phyloP scores from a whole-genome alignment of 139 green algal genomes.

The Zygnema cylindricum region DNA sequence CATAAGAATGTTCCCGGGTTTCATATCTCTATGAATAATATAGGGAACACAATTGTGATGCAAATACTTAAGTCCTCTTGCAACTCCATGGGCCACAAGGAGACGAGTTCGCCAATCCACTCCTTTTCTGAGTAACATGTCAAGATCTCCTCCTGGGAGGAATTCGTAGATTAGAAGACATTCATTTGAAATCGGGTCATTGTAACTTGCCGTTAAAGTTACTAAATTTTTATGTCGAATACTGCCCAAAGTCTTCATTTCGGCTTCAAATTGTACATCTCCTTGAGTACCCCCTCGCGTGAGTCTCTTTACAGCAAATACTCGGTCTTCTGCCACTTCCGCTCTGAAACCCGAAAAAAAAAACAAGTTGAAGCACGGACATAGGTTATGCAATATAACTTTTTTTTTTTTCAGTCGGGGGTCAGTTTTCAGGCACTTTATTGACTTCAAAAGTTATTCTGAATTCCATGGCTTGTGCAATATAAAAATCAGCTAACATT shows the following conservation, averaged over 20 bases:
- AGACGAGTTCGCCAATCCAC: not conserved
- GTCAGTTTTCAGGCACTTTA: too few species aligned
- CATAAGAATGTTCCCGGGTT: conserved; percentile 44
- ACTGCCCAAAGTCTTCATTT: conserved; percentile 35
- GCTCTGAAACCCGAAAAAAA: conserved; percentile 16
- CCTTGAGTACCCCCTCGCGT: not conserved
- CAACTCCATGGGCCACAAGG: not conserved
- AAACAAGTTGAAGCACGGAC: too few species aligned
- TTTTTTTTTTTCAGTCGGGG: not conserved
- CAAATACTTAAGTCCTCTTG: conserved; percentile 37
- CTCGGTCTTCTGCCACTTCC: not conserved
- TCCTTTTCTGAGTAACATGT: conserved; percentile 5
- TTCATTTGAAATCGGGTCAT: not conserved
- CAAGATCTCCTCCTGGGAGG: conserved; percentile 24
- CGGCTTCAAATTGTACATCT: conserved; percentile 17
- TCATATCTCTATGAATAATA: conserved; percentile 42
- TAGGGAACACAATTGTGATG: conserved; percentile 34
- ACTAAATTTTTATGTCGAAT: conserved; percentile 50
- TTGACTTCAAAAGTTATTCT: too few species aligned
- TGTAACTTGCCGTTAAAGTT: conserved; percentile 36
- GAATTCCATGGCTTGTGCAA: too few species aligned
- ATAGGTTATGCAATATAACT: not conserved
- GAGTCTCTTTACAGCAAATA: conserved; percentile 39
- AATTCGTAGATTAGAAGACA: conserved; percentile 42
- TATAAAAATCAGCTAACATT: too few species aligned